phyloP scores from a whole-genome alignment of 2,329 filamentous ascomycete species.

The Pleurostoma richardsiae region DNA sequence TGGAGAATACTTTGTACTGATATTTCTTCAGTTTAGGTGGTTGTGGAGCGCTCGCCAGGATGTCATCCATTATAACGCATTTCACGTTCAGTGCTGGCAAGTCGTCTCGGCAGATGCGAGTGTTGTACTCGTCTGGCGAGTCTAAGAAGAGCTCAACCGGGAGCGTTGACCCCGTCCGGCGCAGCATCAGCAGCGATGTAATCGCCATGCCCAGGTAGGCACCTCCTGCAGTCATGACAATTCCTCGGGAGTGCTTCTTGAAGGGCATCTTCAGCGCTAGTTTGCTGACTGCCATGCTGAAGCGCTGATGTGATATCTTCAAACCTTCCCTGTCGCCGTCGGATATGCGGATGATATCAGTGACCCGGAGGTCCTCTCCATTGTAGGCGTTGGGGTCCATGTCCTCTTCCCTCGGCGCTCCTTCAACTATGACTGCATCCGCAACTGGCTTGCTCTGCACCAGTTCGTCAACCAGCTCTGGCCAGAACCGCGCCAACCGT shows the following conservation, averaged over 20 bases:
- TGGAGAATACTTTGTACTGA: conserved; percentile 52
- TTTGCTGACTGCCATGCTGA: neutral
- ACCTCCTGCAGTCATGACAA: conserved; percentile 44
- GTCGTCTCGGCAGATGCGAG: conserved; percentile 20
- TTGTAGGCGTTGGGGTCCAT: neutral
- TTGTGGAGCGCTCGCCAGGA: conserved; percentile 13
- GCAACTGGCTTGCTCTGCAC: conserved; percentile 2
- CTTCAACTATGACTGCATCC: neutral
- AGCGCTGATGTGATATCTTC: neutral
- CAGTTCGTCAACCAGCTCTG: conserved; percentile 6
- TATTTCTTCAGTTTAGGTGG: conserved; percentile 29
- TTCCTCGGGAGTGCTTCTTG: conserved; percentile 20
- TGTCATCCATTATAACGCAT: conserved; percentile 24
- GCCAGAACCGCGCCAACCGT: conserved; percentile 4
- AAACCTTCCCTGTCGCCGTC: neutral
- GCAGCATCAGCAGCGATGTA: conserved; percentile 45
- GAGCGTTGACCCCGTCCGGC: conserved; percentile 41
- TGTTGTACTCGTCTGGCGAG: conserved; percentile 20
- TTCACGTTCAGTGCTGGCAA: conserved; percentile 21
- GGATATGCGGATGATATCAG: neutral
- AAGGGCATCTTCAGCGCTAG: neutral
- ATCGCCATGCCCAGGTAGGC: conserved; percentile 43
- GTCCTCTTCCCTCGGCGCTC: neutral
- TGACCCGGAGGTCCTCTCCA: neutral
- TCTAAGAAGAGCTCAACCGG: conserved; percentile 37